Base-by-base conservation (phyloP, 2,329 filamentous ascomycete genomes). In the Colletotrichum agaves region DNA sequence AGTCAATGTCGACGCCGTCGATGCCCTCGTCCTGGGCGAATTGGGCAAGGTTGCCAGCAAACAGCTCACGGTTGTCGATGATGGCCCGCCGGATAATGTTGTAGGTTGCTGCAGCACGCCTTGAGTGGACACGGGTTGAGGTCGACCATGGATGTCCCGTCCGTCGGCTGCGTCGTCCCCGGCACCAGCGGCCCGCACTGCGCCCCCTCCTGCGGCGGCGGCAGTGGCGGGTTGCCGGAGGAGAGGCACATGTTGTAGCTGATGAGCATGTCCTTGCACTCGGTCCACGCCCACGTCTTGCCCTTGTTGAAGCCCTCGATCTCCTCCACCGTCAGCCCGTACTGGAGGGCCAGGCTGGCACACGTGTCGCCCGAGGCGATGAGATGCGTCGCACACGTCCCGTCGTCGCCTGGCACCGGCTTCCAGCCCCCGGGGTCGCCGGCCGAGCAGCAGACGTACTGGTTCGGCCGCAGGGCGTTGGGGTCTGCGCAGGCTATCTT, bases 71-170 rank as follows among this genome's bases (percentile, higher is more conserved):
- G 50, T 82, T 80, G 0, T 59, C 74, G 0, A 13, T 65, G 3
- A 78, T 74, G 10, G 65, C 78, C 4, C 78, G 33, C 0, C 79
- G 73, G 49, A 82, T 74, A 15, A 81, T 78, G 8, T 53, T 35
- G 44, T 74, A 79, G 57, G 63, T 56, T 57, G n/a, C 35, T 62
- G 46, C 58, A 67, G 31, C 63, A 62, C 2, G 50, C 63, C 19
- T 67, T 67, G 17, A 62, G 58, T 15, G 58, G 63, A 13, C 58
- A 67, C 8, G 58, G 63, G 21, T 67, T 67, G 12, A 67, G 63
- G 10, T 62, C 50, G 2, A 43, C 19, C 33, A 67, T 47, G 33
- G 49, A 13, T 13, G 21, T 61, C 19, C 21, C 37, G 15, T 33
- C 35, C 11, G 23, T 21, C 5, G 52, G 47, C 27, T 23, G 23